A percentile compares a stretch with the other conserved stretches of the same genome.
These are phyloP conservation scores for Hibiscus mutabilis DNA, from an alignment of 345 rosid species.

Conservation along the genomic window DNA sequence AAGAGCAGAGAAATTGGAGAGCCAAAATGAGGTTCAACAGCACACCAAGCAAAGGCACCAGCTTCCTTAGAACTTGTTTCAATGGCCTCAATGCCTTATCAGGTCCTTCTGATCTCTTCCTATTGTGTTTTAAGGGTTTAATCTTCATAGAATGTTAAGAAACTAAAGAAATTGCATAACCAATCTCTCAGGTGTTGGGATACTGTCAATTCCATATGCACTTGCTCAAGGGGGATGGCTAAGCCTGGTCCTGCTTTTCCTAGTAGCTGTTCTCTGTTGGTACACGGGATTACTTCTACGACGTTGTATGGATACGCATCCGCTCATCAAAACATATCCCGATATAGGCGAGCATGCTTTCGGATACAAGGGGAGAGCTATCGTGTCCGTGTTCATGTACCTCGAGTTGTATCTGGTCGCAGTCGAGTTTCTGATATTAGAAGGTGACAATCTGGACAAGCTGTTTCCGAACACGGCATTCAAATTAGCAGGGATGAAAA, in stretches of 20 bases:
- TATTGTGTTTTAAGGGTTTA: not conserved
- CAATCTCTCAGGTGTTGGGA: conserved; percentile 44
- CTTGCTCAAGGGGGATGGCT: conserved; percentile 66
- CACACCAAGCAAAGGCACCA: conserved; percentile 35
- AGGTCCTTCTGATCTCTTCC: conserved; percentile 25
- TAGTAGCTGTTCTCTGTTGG: conserved; percentile 47
- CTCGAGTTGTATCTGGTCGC: conserved; percentile 55
- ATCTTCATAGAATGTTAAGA: not conserved
- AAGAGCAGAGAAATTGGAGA: conserved; percentile 25
- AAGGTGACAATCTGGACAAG: conserved; percentile 62
- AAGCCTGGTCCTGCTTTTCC: conserved; percentile 38
- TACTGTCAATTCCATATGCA: conserved; percentile 60
- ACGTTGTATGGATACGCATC: conserved; percentile 44
- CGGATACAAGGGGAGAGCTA: conserved; percentile 49
- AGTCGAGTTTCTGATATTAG: conserved; percentile 57
- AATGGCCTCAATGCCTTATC: conserved; percentile 61
- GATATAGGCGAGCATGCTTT: conserved; percentile 55
- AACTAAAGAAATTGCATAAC: not conserved
- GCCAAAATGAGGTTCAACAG: conserved; percentile 29
- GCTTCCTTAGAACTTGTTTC: conserved; percentile 56
- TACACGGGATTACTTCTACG: conserved; percentile 55
- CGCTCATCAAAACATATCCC: conserved; percentile 44
- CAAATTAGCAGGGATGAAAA: conserved; percentile 23
- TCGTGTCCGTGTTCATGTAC: conserved; percentile 47
- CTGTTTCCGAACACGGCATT: conserved; percentile 41